Percentiles rank a stretch among this genome's conserved stretches.
Conservation (phyloP, 768 basidiomycete genomes). For the Lentinula lateritia region DNA sequence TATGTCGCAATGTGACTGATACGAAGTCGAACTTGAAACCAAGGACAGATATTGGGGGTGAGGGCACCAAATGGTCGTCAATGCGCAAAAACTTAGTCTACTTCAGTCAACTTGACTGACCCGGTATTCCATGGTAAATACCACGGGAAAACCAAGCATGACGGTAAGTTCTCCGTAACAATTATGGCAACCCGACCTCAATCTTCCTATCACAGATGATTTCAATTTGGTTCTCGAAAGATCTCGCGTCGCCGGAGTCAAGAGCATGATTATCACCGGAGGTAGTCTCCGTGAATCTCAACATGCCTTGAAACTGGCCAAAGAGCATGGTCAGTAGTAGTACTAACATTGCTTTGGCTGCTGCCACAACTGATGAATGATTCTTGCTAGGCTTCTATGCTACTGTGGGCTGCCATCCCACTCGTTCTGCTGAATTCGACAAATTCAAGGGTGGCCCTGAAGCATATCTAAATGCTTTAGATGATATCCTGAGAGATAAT, state of each 20-base stretch:
- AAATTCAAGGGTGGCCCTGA: conserved; percentile 47
- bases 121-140: conserved; percentile 51
- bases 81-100: background rate
- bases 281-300: conserved; percentile 61
- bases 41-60: background rate
- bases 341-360: background rate
- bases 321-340: conserved; percentile 38
- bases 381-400: conserved; percentile 49
- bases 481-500: conserved; percentile 44
- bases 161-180: conserved; percentile 26
- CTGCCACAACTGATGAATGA: background rate
- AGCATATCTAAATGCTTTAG: conserved; percentile 56
- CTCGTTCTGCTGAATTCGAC: conserved; percentile 66
- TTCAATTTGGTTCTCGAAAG: conserved; percentile 52
- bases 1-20: too few relatives aligned
- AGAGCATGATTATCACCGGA: conserved; percentile 73
- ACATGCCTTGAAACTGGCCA: conserved; percentile 56
- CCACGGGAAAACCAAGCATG: conserved; percentile 43
- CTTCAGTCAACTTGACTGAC: conserved; percentile 49
- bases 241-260: conserved; percentile 53
- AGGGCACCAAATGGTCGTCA: background rate
- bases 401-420: conserved; percentile 80
- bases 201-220: conserved; percentile 42
- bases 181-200: background rate
- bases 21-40: background rate